Evolutionary conservation across 2,329 filamentous ascomycete species (phyloP).

Genomic region (Penicillium freii): DNA sequence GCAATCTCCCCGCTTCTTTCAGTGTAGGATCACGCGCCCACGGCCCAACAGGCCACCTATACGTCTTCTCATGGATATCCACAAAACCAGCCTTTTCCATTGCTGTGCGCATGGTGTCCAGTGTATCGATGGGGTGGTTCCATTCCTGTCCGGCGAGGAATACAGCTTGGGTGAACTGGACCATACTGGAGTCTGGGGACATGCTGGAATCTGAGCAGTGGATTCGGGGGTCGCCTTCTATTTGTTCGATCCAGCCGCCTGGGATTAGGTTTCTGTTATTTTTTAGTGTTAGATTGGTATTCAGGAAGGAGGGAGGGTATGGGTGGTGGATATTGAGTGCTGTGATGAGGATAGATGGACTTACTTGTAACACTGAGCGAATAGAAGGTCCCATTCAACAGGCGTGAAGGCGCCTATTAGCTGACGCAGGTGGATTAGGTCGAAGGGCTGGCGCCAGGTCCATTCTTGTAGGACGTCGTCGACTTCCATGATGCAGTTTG

Average conservation of each 20-base stretch:
- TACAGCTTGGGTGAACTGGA: conserved; percentile 1
- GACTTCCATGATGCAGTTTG: conserved; percentile 24
- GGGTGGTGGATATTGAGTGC: too few relatives aligned
- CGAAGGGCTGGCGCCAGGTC: conserved; percentile 16
- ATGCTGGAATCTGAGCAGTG: neutral
- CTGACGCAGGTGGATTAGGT: conserved; percentile 18
- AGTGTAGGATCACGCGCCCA: conserved; percentile 27
- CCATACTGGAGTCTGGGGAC: neutral
- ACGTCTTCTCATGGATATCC: conserved; percentile 26
- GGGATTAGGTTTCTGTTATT: conserved; percentile 2
- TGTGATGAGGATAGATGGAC: neutral
- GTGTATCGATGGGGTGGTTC: conserved; percentile 18
- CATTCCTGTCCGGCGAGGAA: conserved; percentile 15
- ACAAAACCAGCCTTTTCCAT: conserved; percentile 28
- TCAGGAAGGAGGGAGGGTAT: neutral
- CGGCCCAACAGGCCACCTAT: conserved; percentile 24
- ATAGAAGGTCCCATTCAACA: conserved; percentile 3
- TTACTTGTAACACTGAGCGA: conserved; percentile 5
- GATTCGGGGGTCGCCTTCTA: conserved; percentile 1
- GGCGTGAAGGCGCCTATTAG: conserved; percentile 6
- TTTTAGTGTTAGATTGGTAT: neutral
- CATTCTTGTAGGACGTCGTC: conserved; percentile 20
- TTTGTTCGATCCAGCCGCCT: conserved; percentile 7
- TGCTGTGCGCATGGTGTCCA: conserved; percentile 18
- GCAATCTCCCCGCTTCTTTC: conserved; percentile 41